Percentiles rank a stretch among this genome's conserved stretches.
Conservation (phyloP, 306 rosid genomes). For the Cercis canadensis region DNA sequence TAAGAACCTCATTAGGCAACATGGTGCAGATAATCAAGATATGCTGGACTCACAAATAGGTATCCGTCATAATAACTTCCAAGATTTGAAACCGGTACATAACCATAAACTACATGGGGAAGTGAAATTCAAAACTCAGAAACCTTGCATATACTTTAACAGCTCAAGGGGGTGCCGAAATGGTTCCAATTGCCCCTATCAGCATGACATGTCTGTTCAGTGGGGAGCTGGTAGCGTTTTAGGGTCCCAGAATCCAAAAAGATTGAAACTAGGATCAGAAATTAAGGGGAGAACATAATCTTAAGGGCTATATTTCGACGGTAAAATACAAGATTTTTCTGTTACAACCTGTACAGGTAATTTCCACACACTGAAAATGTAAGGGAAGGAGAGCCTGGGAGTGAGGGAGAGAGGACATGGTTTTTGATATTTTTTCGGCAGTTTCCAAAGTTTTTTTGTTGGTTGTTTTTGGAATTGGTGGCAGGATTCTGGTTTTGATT, state of each 20-base stretch:
- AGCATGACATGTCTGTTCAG: constrained; percentile 52
- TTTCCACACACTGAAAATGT: background rate
- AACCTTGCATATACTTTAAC: constrained; percentile 69
- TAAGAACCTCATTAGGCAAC: constrained; percentile 69
- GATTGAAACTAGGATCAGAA: constrained; percentile 53
- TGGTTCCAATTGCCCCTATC: constrained; percentile 62
- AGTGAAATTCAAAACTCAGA: constrained; percentile 51
- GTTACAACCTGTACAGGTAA: constrained; percentile 20
- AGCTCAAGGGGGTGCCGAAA: constrained; percentile 71
- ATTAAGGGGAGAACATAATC: constrained; percentile 37
- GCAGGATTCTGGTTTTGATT: constrained; percentile 2
- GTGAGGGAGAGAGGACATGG: background rate
- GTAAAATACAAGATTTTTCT: background rate
- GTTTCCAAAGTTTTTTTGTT: background rate
- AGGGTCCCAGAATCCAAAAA: constrained; percentile 54
- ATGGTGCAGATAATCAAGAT: constrained; percentile 58
- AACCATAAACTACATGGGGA: constrained; percentile 47
- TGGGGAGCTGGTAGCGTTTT: constrained; percentile 32
- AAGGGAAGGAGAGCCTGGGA: background rate
- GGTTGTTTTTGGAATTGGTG: background rate
- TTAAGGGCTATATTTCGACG: constrained; percentile 1
- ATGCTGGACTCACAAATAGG: constrained; percentile 53
- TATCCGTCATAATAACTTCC: constrained; percentile 40
- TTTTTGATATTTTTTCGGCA: background rate
- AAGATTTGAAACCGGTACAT: constrained; percentile 47